phyloP scores from a whole-genome alignment of 2,329 filamentous ascomycete species.

The Biscogniauxia sp. region DNA sequence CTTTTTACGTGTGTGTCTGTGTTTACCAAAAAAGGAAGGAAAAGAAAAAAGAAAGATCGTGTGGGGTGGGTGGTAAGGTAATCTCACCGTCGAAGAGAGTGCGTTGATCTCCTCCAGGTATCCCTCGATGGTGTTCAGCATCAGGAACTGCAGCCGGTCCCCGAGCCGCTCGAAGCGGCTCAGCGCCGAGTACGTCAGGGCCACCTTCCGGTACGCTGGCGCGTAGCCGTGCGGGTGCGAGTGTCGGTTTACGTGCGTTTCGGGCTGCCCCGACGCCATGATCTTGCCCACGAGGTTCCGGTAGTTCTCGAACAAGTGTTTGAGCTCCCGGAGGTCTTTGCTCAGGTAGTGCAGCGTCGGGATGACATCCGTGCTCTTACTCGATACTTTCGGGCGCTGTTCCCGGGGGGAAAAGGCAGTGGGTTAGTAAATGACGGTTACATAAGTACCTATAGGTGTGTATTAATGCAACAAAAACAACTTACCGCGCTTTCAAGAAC shows the following conservation, averaged over 20 bases:
- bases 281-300: conserved; percentile 59
- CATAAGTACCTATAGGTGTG: no score
- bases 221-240: background rate
- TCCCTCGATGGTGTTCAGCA: conserved; percentile 60
- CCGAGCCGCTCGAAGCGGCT: conserved; percentile 58
- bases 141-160: conserved; percentile 58
- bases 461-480: background rate
- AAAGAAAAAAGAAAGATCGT: background rate
- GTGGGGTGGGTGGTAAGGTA: background rate
- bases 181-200: conserved; percentile 44
- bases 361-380: conserved; percentile 52
- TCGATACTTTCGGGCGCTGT: conserved; percentile 33
- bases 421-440: conserved; percentile 3
- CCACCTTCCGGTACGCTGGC: conserved; percentile 23
- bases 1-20: no score
- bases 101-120: conserved; percentile 68
- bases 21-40: no score
- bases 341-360: conserved; percentile 57
- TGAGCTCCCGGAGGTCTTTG: conserved; percentile 57
- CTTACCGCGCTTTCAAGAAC: conserved; percentile 37
- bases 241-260: conserved; percentile 1
- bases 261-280: conserved; percentile 38
- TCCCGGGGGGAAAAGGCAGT: conserved; percentile 6
- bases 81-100: conserved; percentile 62
- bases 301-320: conserved; percentile 61